Conservation (phyloP, 352 stramenopile species). For the Phytophthora sojae region DNA sequence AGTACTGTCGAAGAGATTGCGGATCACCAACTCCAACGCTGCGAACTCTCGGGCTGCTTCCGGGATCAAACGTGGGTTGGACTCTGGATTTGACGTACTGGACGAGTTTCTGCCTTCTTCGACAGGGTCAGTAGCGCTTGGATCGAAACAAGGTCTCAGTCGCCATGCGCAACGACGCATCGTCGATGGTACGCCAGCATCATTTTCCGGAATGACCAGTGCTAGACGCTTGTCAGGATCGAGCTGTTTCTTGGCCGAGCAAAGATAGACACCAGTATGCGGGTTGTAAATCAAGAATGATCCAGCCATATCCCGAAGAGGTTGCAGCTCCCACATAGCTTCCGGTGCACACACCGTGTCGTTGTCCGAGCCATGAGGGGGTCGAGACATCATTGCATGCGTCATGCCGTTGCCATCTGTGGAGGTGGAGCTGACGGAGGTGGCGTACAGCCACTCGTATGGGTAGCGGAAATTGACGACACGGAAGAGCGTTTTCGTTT, state of each 20-base stretch:
- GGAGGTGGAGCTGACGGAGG: background rate
- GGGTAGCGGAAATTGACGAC: constrained; percentile 1
- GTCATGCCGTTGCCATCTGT: background rate
- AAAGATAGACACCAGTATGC: background rate
- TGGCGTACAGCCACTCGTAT: background rate
- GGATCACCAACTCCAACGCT: constrained; percentile 2
- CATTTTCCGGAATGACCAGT: background rate
- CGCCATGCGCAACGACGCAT: background rate
- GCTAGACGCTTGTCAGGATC: background rate
- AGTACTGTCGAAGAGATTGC: background rate
- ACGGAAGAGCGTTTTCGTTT: background rate
- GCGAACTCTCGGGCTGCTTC: background rate
- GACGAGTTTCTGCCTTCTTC: background rate
- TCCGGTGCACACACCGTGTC: background rate
- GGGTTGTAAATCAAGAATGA: background rate
- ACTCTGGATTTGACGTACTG: too few relatives aligned
- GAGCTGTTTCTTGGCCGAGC: background rate
- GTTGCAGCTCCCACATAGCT: background rate
- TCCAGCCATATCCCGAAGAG: background rate
- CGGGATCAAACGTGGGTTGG: background rate
- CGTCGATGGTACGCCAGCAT: background rate
- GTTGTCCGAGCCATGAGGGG: too few relatives aligned
- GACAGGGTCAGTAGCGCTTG: background rate
- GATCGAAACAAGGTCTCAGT: background rate
- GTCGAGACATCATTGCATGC: constrained; percentile 1